Evolutionary conservation across 352 stramenopile genomes (phyloP).

Genomic region (Paralagenidium karlingii): DNA sequence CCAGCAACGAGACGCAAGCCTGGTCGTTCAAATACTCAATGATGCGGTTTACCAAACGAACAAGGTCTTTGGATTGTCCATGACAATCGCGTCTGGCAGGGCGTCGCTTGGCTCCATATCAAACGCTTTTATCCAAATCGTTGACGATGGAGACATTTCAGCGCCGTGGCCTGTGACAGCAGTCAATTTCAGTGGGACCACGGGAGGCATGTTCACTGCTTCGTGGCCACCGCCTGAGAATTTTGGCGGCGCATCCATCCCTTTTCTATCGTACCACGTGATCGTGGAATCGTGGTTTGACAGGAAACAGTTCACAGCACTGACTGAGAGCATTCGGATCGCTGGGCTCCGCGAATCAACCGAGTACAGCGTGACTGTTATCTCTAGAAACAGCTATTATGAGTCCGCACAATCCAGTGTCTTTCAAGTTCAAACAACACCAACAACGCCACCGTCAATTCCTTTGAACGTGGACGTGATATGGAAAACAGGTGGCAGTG

Average conservation of each 20-base stretch:
- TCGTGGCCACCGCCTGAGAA: constrained; percentile 19
- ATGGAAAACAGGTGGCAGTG: constrained; percentile 21
- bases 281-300: constrained; percentile 8
- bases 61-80: constrained; percentile 20
- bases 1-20: constrained; percentile 4
- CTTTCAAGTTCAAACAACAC: constrained; percentile 9
- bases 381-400: constrained; percentile 12
- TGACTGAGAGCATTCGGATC: constrained; percentile 8
- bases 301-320: constrained; percentile 5
- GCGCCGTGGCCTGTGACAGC: constrained; percentile 11
- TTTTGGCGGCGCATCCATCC: constrained; percentile 14
- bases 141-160: constrained; percentile 37
- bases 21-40: constrained; percentile 22
- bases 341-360: constrained; percentile 12
- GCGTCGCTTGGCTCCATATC: constrained; percentile 7
- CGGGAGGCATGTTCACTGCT: constrained; percentile 15
- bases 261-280: constrained; percentile 15
- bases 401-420: constrained; percentile 6
- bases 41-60: constrained; percentile 22
- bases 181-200: constrained; percentile 6
- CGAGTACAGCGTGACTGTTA: constrained; percentile 17
- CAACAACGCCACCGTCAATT: constrained; percentile 13
- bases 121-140: constrained; percentile 17
- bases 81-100: constrained; percentile 12
- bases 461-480: constrained; percentile 11